Percentiles rank a stretch among this genome's conserved stretches.
These are phyloP conservation scores for Cytidiella melzeri DNA, from an alignment of 768 basidiomycete species.

Conservation along the genomic window DNA sequence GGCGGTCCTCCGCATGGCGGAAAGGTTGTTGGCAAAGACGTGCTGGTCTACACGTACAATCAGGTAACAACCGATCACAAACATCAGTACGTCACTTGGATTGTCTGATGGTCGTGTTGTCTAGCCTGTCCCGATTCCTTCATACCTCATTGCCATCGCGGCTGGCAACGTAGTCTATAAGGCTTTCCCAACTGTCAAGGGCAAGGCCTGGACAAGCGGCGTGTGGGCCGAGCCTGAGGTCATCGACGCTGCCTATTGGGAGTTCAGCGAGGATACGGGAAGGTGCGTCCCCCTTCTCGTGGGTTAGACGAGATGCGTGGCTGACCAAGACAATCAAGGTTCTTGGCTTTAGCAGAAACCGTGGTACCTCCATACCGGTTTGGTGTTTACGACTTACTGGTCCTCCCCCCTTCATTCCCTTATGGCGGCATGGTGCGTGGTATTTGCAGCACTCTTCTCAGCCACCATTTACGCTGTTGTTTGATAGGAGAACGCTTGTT, in stretches of 20 bases:
- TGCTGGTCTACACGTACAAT: slow-evolving; percentile 66
- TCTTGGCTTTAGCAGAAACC: slow-evolving; percentile 68
- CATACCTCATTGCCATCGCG: slow-evolving; percentile 91
- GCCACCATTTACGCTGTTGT: background rate
- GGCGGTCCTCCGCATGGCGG: slow-evolving; percentile 68
- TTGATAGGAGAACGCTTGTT: slow-evolving; percentile 77
- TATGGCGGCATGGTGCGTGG: slow-evolving; percentile 78
- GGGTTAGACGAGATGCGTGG: background rate
- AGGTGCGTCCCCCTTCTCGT: slow-evolving; percentile 35
- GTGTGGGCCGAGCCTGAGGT: slow-evolving; percentile 89
- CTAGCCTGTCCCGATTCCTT: slow-evolving; percentile 82
- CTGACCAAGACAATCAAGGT: slow-evolving; percentile 36
- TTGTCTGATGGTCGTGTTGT: too few relatives aligned
- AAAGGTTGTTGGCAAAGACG: slow-evolving; percentile 66
- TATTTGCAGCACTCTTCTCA: background rate
- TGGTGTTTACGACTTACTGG: slow-evolving; percentile 82
- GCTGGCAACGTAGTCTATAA: slow-evolving; percentile 76
- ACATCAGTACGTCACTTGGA: background rate
- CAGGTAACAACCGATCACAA: slow-evolving; percentile 46
- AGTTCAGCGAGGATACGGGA: slow-evolving; percentile 86
- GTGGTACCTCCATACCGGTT: slow-evolving; percentile 74
- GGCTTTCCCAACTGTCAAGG: slow-evolving; percentile 50
- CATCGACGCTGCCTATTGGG: slow-evolving; percentile 73
- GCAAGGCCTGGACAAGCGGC: slow-evolving; percentile 74
- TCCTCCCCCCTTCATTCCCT: slow-evolving; percentile 88